phyloP scores from a whole-genome alignment of 352 stramenopile genomes.

The Phytophthora pistaciae region DNA sequence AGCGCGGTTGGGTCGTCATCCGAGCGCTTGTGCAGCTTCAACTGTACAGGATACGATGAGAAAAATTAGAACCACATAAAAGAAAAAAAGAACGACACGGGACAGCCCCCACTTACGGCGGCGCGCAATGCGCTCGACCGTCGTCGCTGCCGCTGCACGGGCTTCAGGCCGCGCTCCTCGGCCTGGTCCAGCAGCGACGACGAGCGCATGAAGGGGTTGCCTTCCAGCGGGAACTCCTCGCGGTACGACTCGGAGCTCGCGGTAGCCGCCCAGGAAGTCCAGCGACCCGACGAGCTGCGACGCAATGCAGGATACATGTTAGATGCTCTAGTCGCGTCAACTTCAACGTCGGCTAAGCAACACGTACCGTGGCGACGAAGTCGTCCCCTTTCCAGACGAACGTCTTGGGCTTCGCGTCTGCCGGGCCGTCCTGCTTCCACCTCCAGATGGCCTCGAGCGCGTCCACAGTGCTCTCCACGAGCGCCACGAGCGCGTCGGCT shows the following conservation, averaged over 20 bases:
- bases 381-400: slow-evolving; percentile 72
- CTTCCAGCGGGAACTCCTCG: slow-evolving; percentile 73
- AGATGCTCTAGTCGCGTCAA: slow-evolving; percentile 17
- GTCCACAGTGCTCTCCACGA: slow-evolving; percentile 41
- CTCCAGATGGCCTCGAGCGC: slow-evolving; percentile 48
- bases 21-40: slow-evolving; percentile 41
- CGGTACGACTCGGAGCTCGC: slow-evolving; percentile 75
- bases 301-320: slow-evolving; percentile 4
- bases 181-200: slow-evolving; percentile 61
- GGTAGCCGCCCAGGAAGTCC: slow-evolving; percentile 47
- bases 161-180: slow-evolving; percentile 41
- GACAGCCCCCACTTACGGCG: slow-evolving; percentile 29
- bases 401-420: not conserved
- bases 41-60: slow-evolving; percentile 27
- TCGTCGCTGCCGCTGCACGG: not conserved
- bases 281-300: slow-evolving; percentile 57
- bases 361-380: slow-evolving; percentile 50
- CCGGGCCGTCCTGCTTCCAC: slow-evolving; percentile 39
- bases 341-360: slow-evolving; percentile 13
- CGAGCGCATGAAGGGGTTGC: slow-evolving; percentile 73
- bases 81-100: not conserved
- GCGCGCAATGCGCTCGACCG: slow-evolving; percentile 38
- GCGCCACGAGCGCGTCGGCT: slow-evolving; percentile 29
- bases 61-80: slow-evolving; percentile 16
- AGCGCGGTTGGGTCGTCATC: slow-evolving; percentile 5